phyloP scores from a whole-genome alignment of 352 stramenopile genomes.

The Globisporangium mamillatum region DNA sequence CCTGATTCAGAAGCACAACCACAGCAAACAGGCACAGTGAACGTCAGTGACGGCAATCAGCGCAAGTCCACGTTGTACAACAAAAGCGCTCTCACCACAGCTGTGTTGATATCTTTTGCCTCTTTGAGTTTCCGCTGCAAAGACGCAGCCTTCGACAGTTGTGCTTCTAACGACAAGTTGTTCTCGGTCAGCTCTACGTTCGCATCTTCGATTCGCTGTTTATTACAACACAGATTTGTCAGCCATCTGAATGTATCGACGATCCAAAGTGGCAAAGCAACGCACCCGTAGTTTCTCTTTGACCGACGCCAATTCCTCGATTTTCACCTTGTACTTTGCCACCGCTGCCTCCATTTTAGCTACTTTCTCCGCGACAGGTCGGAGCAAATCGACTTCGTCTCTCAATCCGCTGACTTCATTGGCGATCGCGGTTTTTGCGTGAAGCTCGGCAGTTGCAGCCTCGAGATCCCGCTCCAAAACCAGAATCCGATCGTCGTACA shows the following conservation, averaged over 20 bases:
- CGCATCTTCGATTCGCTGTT: constrained; percentile 49
- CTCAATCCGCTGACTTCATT: constrained; percentile 37
- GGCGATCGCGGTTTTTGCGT: constrained; percentile 30
- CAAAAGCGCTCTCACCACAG: constrained; percentile 34
- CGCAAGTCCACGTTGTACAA: too few relatives aligned
- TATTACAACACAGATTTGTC: background rate
- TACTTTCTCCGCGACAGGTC: constrained; percentile 43
- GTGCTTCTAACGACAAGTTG: constrained; percentile 48
- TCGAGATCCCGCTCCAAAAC: constrained; percentile 44
- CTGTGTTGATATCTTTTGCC: constrained; percentile 62
- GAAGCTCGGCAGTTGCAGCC: constrained; percentile 26
- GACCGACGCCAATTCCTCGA: constrained; percentile 51
- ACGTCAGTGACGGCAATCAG: background rate
- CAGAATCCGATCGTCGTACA: constrained; percentile 53
- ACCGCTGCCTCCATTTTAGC: constrained; percentile 44
- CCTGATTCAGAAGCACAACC: constrained; percentile 22
- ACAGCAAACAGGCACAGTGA: too few relatives aligned
- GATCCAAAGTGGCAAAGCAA: background rate
- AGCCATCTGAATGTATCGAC: background rate
- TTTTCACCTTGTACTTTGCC: constrained; percentile 68
- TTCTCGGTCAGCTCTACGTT: constrained; percentile 56
- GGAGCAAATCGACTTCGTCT: constrained; percentile 72
- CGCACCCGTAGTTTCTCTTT: constrained; percentile 51
- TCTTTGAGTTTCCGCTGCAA: constrained; percentile 68
- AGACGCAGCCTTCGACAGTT: constrained; percentile 38